Evolutionary conservation across 192 early-diverging fungal species (phyloP).

Genomic region (Coemansia sp.): DNA sequence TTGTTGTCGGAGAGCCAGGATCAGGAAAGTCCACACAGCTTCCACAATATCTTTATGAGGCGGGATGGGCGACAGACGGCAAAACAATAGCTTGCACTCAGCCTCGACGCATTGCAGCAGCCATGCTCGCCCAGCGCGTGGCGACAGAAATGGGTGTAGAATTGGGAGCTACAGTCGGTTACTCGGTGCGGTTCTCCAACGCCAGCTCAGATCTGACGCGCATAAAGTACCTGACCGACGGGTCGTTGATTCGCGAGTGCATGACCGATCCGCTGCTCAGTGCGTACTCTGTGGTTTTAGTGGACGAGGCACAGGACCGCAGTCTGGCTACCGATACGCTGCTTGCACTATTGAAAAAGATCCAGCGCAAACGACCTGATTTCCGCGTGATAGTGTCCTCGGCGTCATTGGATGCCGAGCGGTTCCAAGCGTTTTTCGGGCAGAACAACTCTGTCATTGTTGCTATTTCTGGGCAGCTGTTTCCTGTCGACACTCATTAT

Average conservation of each 20-base stretch:
- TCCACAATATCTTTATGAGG: slow-evolving; percentile 92
- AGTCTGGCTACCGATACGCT: slow-evolving; percentile 88
- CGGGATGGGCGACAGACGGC: slow-evolving; percentile 82
- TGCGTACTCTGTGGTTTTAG: slow-evolving; percentile 86
- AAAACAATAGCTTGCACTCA: slow-evolving; percentile 95
- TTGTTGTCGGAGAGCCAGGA: slow-evolving; percentile 92
- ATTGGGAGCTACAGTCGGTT: slow-evolving; percentile 92
- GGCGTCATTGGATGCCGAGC: slow-evolving; percentile 90
- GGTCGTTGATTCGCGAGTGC: slow-evolving; percentile 90
- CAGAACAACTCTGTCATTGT: slow-evolving; percentile 74
- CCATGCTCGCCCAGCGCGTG: slow-evolving; percentile 95
- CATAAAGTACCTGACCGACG: slow-evolving; percentile 97
- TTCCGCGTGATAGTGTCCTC: slow-evolving; percentile 85
- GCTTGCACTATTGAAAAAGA: slow-evolving; percentile 87
- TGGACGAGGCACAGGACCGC: slow-evolving; percentile 96
- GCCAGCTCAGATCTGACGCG: slow-evolving; percentile 84
- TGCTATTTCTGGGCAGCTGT: slow-evolving; percentile 87
- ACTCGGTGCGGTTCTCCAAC: slow-evolving; percentile 96
- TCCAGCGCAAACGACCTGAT: slow-evolving; percentile 70
- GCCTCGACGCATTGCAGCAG: slow-evolving; percentile 93
- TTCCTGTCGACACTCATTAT: slow-evolving; percentile 96
- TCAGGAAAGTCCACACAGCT: slow-evolving; percentile 97
- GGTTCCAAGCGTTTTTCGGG: slow-evolving; percentile 81
- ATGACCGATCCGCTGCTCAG: slow-evolving; percentile 79
- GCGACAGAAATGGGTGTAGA: slow-evolving; percentile 90